These are phyloP conservation scores for Cordyceps fumosorosea DNA, from an alignment of 2,329 filamentous ascomycete species.

Conservation along the genomic window DNA sequence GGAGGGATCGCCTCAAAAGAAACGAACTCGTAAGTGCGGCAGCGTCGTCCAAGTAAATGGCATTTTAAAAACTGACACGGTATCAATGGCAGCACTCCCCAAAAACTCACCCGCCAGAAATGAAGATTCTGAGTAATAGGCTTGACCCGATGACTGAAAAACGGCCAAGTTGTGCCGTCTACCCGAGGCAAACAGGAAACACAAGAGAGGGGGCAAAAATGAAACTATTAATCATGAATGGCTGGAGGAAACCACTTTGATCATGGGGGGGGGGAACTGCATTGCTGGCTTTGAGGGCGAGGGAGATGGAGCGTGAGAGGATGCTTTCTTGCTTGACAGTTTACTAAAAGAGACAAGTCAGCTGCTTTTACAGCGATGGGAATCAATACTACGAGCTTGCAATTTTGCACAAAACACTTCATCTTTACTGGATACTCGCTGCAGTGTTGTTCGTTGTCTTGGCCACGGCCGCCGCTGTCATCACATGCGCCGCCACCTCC, in stretches of 20 bases:
- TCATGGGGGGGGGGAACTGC: background rate
- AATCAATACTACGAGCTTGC: background rate
- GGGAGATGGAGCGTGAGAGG: background rate
- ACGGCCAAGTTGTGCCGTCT: background rate
- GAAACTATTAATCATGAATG: background rate
- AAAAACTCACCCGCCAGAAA: background rate
- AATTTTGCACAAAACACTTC: background rate
- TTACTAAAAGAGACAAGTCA: background rate
- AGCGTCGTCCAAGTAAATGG: background rate
- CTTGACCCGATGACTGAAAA: background rate
- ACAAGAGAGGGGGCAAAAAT: background rate
- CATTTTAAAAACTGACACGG: background rate
- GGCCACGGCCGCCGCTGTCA: background rate
- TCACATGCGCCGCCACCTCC: background rate
- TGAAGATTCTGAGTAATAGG: background rate
- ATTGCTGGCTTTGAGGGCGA: background rate
- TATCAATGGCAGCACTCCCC: background rate
- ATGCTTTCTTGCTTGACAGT: background rate
- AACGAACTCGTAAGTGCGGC: slow-evolving; percentile 2
- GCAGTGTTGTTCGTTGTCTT: background rate
- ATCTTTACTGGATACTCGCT: no score
- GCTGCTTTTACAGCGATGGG: background rate
- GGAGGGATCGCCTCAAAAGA: slow-evolving; percentile 3
- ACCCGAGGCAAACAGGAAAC: background rate
- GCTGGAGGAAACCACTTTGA: background rate